A percentile compares a stretch with the other conserved stretches of the same genome.
Conservation (phyloP, 805 yeast genomes). For the Zygotorulaspora sp. region DNA sequence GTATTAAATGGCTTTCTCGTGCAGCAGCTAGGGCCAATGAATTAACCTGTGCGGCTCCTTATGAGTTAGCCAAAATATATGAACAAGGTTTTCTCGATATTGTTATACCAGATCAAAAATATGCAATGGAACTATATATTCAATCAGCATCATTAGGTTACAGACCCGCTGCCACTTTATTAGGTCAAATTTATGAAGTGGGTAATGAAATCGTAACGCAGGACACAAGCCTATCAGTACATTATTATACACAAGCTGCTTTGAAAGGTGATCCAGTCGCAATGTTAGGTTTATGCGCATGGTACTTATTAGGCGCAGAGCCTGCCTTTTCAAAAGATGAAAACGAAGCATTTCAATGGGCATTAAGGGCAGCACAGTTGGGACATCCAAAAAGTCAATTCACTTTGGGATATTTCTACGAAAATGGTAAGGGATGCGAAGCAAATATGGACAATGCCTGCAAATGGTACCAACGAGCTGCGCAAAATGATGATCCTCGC, state of each 20-base stretch:
- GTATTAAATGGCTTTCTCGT: constrained; percentile 87
- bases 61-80: constrained; percentile 81
- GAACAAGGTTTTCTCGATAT: constrained; percentile 82
- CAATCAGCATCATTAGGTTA: constrained; percentile 89
- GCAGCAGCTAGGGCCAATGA: constrained; percentile 83
- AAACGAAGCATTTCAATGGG: constrained; percentile 92
- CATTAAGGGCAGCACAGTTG: constrained; percentile 72
- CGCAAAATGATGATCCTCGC: constrained; percentile 51
- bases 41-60: constrained; percentile 88
- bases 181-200: constrained; percentile 81
- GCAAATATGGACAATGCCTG: constrained; percentile 53
- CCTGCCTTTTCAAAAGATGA: constrained; percentile 76
- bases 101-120: constrained; percentile 73
- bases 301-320: constrained; percentile 91
- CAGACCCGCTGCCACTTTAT: constrained; percentile 67
- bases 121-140: constrained; percentile 80
- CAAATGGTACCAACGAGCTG: constrained; percentile 74
- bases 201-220: constrained; percentile 64
- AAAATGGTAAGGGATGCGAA: constrained; percentile 82
- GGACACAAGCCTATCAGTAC: constrained; percentile 80
- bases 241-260: constrained; percentile 90
- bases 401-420: constrained; percentile 78
- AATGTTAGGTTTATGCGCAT: constrained; percentile 92
- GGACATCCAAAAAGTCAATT: constrained; percentile 79
- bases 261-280: constrained; percentile 80